Conservation (phyloP, 1,284 basidiomycete species). For the Rhodotorula sp. region DNA sequence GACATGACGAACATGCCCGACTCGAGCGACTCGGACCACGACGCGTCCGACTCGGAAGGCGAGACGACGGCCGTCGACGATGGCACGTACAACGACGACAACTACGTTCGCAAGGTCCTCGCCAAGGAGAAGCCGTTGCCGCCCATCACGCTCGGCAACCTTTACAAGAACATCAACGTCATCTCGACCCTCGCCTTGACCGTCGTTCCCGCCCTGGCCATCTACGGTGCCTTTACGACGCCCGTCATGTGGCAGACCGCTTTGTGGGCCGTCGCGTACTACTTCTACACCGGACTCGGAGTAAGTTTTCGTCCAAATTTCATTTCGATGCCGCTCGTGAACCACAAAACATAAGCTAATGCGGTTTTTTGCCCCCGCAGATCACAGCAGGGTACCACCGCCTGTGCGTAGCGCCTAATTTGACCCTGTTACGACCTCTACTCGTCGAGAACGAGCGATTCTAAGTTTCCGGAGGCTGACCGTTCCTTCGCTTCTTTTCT, state of each 20-base stretch:
- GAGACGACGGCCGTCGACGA: conserved; percentile 48
- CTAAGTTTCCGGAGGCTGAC: background rate
- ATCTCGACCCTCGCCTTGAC: conserved; percentile 70
- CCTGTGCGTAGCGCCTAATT: conserved; percentile 49
- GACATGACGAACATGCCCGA: conserved; percentile 12
- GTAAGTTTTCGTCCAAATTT: background rate
- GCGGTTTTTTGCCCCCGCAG: background rate
- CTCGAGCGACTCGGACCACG: conserved; percentile 34
- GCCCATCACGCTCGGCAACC: conserved; percentile 69
- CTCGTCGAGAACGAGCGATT: no score
- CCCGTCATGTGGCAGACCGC: conserved; percentile 67
- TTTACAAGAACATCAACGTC: conserved; percentile 72
- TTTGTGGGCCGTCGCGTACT: conserved; percentile 59
- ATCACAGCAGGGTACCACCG: conserved; percentile 77
- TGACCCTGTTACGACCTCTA: no score
- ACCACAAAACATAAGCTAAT: no score
- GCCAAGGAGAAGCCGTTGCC: conserved; percentile 70
- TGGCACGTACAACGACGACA: conserved; percentile 75
- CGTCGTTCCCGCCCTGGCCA: conserved; percentile 67
- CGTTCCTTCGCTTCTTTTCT: background rate
- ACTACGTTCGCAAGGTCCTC: conserved; percentile 83
- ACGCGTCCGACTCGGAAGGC: conserved; percentile 39
- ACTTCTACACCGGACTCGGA: conserved; percentile 78
- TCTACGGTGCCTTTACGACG: conserved; percentile 66
- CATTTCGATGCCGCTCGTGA: background rate